Base-by-base conservation (phyloP, 371 early-diverging fungal genomes). In the Nosema granulosis region DNA sequence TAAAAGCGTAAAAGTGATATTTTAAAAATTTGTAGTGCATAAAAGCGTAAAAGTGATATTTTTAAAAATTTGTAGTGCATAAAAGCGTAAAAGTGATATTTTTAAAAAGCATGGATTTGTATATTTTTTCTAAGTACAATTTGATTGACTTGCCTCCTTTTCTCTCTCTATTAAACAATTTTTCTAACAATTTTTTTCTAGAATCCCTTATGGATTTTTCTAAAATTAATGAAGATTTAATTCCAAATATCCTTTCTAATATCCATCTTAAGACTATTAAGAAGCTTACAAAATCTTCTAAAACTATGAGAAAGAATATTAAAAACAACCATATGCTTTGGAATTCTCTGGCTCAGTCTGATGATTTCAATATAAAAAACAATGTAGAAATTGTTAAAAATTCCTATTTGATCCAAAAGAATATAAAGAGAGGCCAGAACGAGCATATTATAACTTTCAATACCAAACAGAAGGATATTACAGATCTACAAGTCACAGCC, bases 381-480 rank as follows among this genome's bases (percentile, higher is more conserved):
- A 80, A 76, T 65, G 62, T 72, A 12, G 51, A 37, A 4, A 70
- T 54, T 3, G 69, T 80, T 26, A 76, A 67, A 61, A 78, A 61
- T 16, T 76, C 69, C 61, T 71, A 71, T 38, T 24, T 67, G 26
- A 29, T 76, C n/a, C 56, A 68, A 22, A 63, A 49, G n/a, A 62
- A 58, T 22, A 76, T 75, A 18, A 70, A 67, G 16, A 63, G 32
- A 24, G 65, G 65, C 0, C 18, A 38, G 22, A 58, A 63, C 24
- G 75, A 80, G 50, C 49, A 38, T 6, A 49, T 37, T 11, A 24
- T 63, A 12, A 70, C 59, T 37, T 80, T 81, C 56, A 50, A 69
- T n/a, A 76, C 77, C 2, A 57, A 74, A 1, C 82, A 82, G 54
- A 61, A 50, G 34, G 80, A 82, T 50, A 68, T 82, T 29, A 82